Conservation (phyloP, 169 alveolate species). For the Theileria annulata region DNA sequence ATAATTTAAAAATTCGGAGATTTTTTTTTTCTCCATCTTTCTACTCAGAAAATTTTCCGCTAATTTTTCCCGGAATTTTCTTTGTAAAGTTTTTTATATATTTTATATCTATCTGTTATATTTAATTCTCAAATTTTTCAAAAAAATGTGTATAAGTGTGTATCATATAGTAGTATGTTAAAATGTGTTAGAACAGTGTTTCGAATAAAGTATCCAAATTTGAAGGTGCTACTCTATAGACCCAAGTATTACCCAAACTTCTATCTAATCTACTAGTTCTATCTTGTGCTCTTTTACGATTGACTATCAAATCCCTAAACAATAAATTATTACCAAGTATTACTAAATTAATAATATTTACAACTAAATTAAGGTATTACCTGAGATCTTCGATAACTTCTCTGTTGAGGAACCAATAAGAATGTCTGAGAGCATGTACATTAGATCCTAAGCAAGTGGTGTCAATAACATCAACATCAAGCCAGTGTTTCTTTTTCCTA, state of each 20-base stretch:
- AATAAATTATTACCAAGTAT: neutral
- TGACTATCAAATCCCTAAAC: slow-evolving; percentile 76
- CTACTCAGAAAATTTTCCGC: neutral
- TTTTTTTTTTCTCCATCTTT: neutral
- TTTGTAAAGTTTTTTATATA: no score
- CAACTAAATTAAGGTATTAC: slow-evolving; percentile 7
- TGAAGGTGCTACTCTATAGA: slow-evolving; percentile 80
- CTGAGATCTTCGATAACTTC: slow-evolving; percentile 81
- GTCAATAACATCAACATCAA: slow-evolving; percentile 86
- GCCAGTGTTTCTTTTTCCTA: slow-evolving; percentile 63
- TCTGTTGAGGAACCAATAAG: slow-evolving; percentile 76
- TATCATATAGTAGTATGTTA: no score
- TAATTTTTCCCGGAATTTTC: neutral
- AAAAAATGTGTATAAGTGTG: no score
- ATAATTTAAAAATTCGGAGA: neutral
- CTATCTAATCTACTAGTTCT: slow-evolving; percentile 78
- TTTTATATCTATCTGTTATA: no score
- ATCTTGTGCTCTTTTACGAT: slow-evolving; percentile 81
- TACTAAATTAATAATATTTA: neutral
- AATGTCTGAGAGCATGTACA: slow-evolving; percentile 65
- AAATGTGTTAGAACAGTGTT: slow-evolving; percentile 7
- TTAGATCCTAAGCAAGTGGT: slow-evolving; percentile 79
- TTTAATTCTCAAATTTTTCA: no score
- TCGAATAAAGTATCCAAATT: slow-evolving; percentile 69
- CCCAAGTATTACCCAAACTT: slow-evolving; percentile 83